Evolutionary conservation across 495 filamentous ascomycete species (phyloP).

Genomic region (Xanthoparmelia taractica): DNA sequence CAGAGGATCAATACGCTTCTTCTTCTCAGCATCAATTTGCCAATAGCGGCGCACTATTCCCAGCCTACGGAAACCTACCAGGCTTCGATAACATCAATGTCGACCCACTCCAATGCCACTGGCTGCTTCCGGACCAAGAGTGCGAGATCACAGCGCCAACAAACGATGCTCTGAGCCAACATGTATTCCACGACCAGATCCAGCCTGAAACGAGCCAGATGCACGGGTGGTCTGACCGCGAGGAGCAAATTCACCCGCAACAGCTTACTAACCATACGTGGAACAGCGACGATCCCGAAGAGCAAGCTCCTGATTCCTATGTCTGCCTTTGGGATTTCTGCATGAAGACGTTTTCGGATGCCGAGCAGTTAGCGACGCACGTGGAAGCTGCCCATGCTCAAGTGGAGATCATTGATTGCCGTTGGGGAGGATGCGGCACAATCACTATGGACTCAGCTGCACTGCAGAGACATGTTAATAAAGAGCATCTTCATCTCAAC

Average conservation of each 20-base stretch:
- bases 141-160: slow-evolving; percentile 17
- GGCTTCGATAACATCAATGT: slow-evolving; percentile 1
- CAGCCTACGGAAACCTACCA: slow-evolving; percentile 3
- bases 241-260: slow-evolving; percentile 5
- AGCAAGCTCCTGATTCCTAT: slow-evolving; percentile 8
- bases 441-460: slow-evolving; percentile 7
- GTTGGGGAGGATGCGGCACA: slow-evolving; percentile 21
- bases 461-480: slow-evolving; percentile 18
- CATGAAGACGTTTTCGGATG: slow-evolving; percentile 4
- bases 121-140: slow-evolving; percentile 19
- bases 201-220: slow-evolving; percentile 10
- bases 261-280: slow-evolving; percentile 16
- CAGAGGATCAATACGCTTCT: not conserved
- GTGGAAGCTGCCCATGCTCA: slow-evolving; percentile 12
- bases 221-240: slow-evolving; percentile 18
- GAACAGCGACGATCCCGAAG: slow-evolving; percentile 9
- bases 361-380: slow-evolving; percentile 17
- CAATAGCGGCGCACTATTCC: not conserved
- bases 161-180: slow-evolving; percentile 15
- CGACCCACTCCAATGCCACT: slow-evolving; percentile 11
- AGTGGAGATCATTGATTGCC: slow-evolving; percentile 15
- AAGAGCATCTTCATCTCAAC: slow-evolving; percentile 12
- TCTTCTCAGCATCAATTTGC: not conserved
- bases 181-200: slow-evolving; percentile 22
- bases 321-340: slow-evolving; percentile 20